phyloP scores from a whole-genome alignment of 331 rosid genomes.

The Rhamnella rubrinervis region DNA sequence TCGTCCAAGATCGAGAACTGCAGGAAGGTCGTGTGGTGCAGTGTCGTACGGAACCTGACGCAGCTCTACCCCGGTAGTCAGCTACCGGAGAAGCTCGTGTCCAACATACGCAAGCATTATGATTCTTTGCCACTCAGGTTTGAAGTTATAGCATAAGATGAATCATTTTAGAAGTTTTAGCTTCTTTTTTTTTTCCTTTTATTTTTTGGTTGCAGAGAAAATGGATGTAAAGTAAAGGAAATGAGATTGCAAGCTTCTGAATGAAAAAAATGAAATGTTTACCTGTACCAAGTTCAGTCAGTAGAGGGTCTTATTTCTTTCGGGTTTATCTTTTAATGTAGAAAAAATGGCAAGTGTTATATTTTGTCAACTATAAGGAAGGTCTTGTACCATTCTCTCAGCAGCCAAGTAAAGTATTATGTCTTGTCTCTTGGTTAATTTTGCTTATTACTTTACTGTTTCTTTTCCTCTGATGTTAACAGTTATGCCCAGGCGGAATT shows the following conservation, averaged over 20 bases:
- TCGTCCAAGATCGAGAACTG: conserved; percentile 48
- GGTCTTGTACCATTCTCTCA: conserved; percentile 9
- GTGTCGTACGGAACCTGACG: conserved; percentile 75
- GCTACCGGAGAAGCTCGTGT: conserved; percentile 87
- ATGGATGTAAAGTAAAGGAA: neutral
- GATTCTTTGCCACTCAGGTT: conserved; percentile 90
- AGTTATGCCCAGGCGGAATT: conserved; percentile 94
- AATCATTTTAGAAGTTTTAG: neutral
- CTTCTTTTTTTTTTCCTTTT: neutral
- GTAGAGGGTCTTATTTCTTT: conserved; percentile 9
- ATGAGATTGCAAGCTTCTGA: neutral
- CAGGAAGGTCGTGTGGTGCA: conserved; percentile 75
- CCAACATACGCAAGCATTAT: conserved; percentile 85
- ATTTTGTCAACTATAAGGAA: neutral
- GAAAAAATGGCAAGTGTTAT: neutral
- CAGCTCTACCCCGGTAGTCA: conserved; percentile 91
- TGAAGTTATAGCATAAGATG: conserved; percentile 21
- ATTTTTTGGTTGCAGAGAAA: conserved; percentile 22
- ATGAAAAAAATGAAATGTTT: neutral
- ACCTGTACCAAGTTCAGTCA: conserved; percentile 4
- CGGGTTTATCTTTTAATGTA: neutral
- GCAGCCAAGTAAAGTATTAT: conserved; percentile 9
- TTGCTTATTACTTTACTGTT: neutral
- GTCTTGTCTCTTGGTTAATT: neutral
- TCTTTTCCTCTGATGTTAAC: conserved; percentile 16